Percentiles rank a stretch among this genome's conserved stretches.
Conservation (phyloP, 176 grass and related monocot genomes). For the Phoenix roebelenii region DNA sequence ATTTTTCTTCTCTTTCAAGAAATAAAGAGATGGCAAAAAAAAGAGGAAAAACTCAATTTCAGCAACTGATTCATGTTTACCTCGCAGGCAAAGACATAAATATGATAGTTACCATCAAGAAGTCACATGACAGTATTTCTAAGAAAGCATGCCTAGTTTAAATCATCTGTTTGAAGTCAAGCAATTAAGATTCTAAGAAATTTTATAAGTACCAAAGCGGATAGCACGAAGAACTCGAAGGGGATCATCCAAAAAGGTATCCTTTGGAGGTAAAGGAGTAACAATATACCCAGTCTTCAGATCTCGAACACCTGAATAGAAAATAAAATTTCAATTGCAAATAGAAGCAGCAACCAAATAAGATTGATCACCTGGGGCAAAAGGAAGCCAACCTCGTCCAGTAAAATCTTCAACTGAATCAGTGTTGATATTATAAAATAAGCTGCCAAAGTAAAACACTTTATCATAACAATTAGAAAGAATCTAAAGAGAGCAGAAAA, state of each 20-base stretch:
- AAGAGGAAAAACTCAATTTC: too few species aligned
- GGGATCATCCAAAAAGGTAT: constrained; percentile 90
- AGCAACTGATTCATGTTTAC: too few species aligned
- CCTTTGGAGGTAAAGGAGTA: constrained; percentile 82
- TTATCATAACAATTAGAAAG: too few species aligned
- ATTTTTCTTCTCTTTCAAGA: too few species aligned
- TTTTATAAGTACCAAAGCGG: constrained; percentile 58
- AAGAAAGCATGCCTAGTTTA: too few species aligned
- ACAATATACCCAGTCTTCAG: constrained; percentile 65
- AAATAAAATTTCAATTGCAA: constrained; percentile 22
- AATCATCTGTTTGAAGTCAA: too few species aligned
- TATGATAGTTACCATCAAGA: too few species aligned
- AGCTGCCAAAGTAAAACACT: constrained; percentile 30
- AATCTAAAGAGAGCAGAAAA: too few species aligned
- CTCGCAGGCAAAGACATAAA: too few species aligned
- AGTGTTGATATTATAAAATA: constrained; percentile 95
- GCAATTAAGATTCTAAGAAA: too few species aligned
- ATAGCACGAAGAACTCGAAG: constrained; percentile 98
- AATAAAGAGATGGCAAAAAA: too few species aligned
- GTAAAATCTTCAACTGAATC: constrained; percentile 83
- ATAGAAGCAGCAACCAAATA: not conserved
- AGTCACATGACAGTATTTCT: too few species aligned
- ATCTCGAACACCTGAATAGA: constrained; percentile 63
- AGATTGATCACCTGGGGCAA: not conserved
- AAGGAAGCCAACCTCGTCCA: constrained; percentile 47